A percentile compares a stretch with the other conserved stretches of the same genome.
Conservation (phyloP, 805 yeast genomes). For the Isabelozyma gotoi region DNA sequence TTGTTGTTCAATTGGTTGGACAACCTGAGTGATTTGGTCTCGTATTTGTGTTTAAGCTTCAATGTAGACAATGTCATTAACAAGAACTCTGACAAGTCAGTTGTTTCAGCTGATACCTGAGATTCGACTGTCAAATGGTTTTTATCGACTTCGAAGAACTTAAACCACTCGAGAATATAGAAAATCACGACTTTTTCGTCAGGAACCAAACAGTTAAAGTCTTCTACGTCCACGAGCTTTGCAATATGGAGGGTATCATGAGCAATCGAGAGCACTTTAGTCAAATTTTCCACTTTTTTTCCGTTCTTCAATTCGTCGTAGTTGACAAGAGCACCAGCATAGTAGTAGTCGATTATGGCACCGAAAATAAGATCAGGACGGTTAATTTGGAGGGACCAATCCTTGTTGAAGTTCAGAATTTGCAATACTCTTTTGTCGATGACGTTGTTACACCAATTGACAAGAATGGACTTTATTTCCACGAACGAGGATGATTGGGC, state of each 20-base stretch:
- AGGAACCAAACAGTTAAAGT: slow-evolving; percentile 47
- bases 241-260: slow-evolving; percentile 48
- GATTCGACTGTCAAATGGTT: not conserved
- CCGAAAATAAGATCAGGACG: slow-evolving; percentile 48
- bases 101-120: not conserved
- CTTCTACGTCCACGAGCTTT: slow-evolving; percentile 53
- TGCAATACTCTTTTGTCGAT: slow-evolving; percentile 17
- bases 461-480: slow-evolving; percentile 30
- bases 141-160: slow-evolving; percentile 27
- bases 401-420: slow-evolving; percentile 49
- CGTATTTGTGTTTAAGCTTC: slow-evolving; percentile 27
- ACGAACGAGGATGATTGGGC: slow-evolving; percentile 23
- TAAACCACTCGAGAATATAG: slow-evolving; percentile 60
- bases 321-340: slow-evolving; percentile 9
- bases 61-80: slow-evolving; percentile 7
- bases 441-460: slow-evolving; percentile 53
- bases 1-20: slow-evolving; percentile 21
- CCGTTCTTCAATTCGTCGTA: slow-evolving; percentile 33
- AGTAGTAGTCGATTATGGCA: slow-evolving; percentile 30
- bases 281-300: slow-evolving; percentile 30
- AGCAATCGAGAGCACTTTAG: slow-evolving; percentile 41
- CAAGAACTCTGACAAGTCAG: slow-evolving; percentile 3
- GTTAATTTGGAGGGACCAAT: slow-evolving; percentile 53
- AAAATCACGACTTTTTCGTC: slow-evolving; percentile 63
- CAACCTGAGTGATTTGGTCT: slow-evolving; percentile 28